phyloP scores from a whole-genome alignment of 495 filamentous ascomycete species.

The Aspergillus diversus region DNA sequence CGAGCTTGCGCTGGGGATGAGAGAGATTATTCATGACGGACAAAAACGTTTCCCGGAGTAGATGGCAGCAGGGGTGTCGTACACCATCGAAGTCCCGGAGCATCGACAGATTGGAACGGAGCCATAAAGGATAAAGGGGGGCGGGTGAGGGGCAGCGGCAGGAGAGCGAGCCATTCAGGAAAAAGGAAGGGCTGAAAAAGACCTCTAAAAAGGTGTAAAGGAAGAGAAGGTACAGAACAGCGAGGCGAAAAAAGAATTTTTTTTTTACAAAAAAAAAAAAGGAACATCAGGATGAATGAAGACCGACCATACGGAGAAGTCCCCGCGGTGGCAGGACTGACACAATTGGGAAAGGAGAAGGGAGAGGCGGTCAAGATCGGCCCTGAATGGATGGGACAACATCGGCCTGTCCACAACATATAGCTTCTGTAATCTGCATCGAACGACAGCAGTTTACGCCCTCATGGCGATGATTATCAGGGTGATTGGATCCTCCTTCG shows the following conservation, averaged over 20 bases:
- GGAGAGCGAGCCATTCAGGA: slow-evolving; percentile 25
- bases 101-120: slow-evolving; percentile 24
- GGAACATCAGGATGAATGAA: slow-evolving; percentile 10
- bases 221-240: slow-evolving; percentile 13
- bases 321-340: slow-evolving; percentile 15
- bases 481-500: slow-evolving; percentile 22
- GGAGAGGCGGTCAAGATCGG: slow-evolving; percentile 31
- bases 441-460: slow-evolving; percentile 17
- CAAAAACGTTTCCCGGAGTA: slow-evolving; percentile 17
- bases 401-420: slow-evolving; percentile 16
- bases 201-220: slow-evolving; percentile 18
- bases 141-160: slow-evolving; percentile 28
- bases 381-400: slow-evolving; percentile 18
- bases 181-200: slow-evolving; percentile 10
- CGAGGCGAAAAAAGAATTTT: too few species aligned
- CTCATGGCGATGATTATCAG: slow-evolving; percentile 21
- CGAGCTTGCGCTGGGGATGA: slow-evolving; percentile 25
- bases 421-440: slow-evolving; percentile 25
- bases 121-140: slow-evolving; percentile 16
- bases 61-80: slow-evolving; percentile 28
- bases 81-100: slow-evolving; percentile 24
- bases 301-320: slow-evolving; percentile 17
- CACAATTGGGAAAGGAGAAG: slow-evolving; percentile 5
- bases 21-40: slow-evolving; percentile 26
- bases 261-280: not conserved